phyloP scores from a whole-genome alignment of 78 protist genomes.

The Polysphondylium violaceum region DNA sequence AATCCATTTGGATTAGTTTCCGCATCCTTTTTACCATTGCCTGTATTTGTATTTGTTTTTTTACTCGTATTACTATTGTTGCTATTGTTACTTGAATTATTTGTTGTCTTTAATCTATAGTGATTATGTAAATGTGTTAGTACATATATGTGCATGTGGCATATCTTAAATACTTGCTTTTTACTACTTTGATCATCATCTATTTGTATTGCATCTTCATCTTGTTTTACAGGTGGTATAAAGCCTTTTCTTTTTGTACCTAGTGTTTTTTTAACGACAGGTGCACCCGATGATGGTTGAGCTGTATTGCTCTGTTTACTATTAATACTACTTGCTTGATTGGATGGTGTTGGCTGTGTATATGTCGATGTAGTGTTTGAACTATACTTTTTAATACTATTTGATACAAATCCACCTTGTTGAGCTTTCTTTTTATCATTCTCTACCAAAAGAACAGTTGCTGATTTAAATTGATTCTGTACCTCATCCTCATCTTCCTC shows the following conservation, averaged over 20 bases:
- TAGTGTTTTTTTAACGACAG: not conserved
- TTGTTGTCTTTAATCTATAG: not conserved
- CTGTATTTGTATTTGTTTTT: not conserved
- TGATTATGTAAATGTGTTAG: not conserved
- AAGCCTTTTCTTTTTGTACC: conserved; percentile 51
- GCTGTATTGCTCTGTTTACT: not conserved
- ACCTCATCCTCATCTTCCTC: not conserved
- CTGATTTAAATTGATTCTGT: conserved; percentile 11
- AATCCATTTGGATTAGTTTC: conserved; percentile 74
- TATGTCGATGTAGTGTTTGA: not conserved
- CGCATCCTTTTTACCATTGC: conserved; percentile 8
- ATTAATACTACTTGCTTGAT: not conserved
- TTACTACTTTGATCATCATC: conserved; percentile 12
- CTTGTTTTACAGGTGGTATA: conserved; percentile 28
- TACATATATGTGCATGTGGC: no score
- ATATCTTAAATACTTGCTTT: no score
- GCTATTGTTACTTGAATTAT: not conserved
- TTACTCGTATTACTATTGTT: conserved; percentile 4
- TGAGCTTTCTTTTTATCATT: conserved; percentile 5
- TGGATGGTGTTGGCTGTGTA: no score
- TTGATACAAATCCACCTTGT: not conserved
- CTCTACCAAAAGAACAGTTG: conserved; percentile 25
- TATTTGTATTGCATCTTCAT: conserved; percentile 33
- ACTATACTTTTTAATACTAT: not conserved
- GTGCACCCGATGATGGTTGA: not conserved